Conservation (phyloP, 192 early-diverging fungal genomes). For the Gonapodya prolifera region DNA sequence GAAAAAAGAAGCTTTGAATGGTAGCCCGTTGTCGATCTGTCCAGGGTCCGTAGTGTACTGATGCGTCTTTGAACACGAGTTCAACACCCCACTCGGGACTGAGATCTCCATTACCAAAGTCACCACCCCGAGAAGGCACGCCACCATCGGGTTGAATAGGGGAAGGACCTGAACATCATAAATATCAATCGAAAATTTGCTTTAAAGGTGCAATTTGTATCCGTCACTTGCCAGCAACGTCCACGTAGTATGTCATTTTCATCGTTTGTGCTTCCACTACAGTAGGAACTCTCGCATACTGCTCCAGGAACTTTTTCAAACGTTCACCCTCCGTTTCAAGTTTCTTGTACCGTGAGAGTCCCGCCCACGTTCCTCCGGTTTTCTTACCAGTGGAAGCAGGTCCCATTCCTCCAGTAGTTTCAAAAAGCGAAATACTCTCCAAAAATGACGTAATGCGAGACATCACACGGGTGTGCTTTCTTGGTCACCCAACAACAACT, state of each 20-base stretch:
- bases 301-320: constrained; percentile 17
- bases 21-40: constrained; percentile 55
- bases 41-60: constrained; percentile 69
- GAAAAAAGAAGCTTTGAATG: constrained; percentile 63
- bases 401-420: neutral
- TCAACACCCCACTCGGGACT: constrained; percentile 60
- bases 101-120: constrained; percentile 38
- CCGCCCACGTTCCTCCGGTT: constrained; percentile 28
- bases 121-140: constrained; percentile 11
- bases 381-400: neutral
- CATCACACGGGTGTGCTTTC: constrained; percentile 2
- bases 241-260: constrained; percentile 47
- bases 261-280: constrained; percentile 42
- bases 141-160: constrained; percentile 8
- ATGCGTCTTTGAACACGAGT: constrained; percentile 37
- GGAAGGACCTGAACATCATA: constrained; percentile 21
- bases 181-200: neutral
- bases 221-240: constrained; percentile 41
- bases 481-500: neutral
- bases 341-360: constrained; percentile 42
- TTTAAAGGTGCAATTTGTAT: neutral
- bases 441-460: neutral
- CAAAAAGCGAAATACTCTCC: neutral
- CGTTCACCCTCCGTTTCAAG: neutral
- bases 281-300: constrained; percentile 55